These are phyloP conservation scores for Aspergillus sp. DNA, from an alignment of 2,329 filamentous ascomycete species.

Conservation along the genomic window DNA sequence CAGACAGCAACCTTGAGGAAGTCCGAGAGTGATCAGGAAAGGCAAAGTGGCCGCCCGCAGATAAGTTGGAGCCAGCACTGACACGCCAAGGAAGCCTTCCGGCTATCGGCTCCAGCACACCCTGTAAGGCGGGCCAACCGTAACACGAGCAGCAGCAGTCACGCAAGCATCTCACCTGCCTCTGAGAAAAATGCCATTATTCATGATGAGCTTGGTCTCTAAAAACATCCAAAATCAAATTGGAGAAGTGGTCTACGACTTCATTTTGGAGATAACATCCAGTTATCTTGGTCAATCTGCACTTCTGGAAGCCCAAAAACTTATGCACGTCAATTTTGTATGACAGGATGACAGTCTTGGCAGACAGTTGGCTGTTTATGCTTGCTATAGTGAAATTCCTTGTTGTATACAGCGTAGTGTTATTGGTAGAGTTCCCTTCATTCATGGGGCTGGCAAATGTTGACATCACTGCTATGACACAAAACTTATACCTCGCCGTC, in stretches of 20 bases:
- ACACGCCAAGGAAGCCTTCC: background rate
- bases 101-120: background rate
- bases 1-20: background rate
- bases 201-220: background rate
- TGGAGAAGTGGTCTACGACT: too few relatives aligned
- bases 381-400: too few relatives aligned
- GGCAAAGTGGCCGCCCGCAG: conserved; percentile 7
- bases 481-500: background rate
- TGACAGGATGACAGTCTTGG: too few relatives aligned
- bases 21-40: background rate
- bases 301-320: background rate
- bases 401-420: too few relatives aligned
- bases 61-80: background rate
- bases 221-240: too few relatives aligned
- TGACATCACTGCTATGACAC: background rate
- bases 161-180: background rate
- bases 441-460: too few relatives aligned
- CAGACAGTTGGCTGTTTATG: background rate
- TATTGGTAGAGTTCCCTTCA: too few relatives aligned
- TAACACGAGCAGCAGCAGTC: background rate
- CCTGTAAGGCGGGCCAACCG: too few relatives aligned
- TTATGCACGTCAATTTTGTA: background rate
- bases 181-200: too few relatives aligned
- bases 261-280: too few relatives aligned
- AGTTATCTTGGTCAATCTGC: too few relatives aligned